Base-by-base conservation (phyloP, 2,329 filamentous ascomycete genomes). In the Hirsutella minnesotensis region DNA sequence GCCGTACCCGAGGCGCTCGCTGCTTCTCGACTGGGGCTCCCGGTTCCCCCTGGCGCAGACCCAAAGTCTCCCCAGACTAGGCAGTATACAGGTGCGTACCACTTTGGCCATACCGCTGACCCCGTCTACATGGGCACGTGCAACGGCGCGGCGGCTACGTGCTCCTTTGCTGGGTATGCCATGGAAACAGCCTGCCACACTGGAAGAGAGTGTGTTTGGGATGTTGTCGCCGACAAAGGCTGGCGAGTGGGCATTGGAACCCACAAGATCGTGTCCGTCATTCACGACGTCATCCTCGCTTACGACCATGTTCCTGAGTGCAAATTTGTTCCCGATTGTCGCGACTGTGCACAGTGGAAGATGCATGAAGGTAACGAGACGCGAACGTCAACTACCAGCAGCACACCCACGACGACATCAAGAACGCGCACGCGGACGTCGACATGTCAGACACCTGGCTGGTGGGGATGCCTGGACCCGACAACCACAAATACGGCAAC, bases 91-190 rank as follows among this genome's bases (percentile, higher is more conserved):
- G 89, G 86, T 12, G 73, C 84, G 0, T 94, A 80, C 56, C 92
- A 98, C 61, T 90, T 95, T 58, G 92, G 92, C 4, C 89, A 96
- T 56, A 96, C 88, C 0, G 92, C 92, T 1, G 92, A 98, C 61
- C 92, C 92, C 0, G 81, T 98, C 29, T 98, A 83, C 56, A 89
- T 95, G 67, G 92, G 92, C 27, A 86, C 82, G 1, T 96, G 92
- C 64, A 95, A 95, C 55, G 86, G 85, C 27, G 86, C 86, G 3
- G 88, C 86, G 2, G 89, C 90, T 3, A 80, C 83, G 10, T 96
- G 92, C 61, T 92, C 89, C 0, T 80, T 94, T 55, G 90, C 81
- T 2, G 92, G 92, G 0, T 98, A 96, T 59, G 89, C 92, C 1
- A 75, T 98, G 70, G 88, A 98, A 62, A 84, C 87, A 12, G 73